Percentiles rank a stretch among this genome's conserved stretches.
Conservation (phyloP, 2,329 filamentous ascomycete genomes). For the Metarhizium brunneum region DNA sequence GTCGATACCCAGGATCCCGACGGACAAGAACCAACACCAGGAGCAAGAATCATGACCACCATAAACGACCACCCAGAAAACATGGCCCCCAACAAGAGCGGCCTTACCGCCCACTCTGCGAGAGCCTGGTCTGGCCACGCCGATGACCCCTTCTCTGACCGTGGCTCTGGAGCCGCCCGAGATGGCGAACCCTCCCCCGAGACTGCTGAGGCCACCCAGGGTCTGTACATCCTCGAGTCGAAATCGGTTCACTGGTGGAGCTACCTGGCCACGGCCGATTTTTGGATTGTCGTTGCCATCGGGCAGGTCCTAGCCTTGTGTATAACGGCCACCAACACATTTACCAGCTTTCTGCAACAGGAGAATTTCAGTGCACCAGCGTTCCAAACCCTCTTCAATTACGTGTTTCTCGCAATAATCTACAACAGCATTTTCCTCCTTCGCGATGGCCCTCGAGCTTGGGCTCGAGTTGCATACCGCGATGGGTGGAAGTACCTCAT, state of each 20-base stretch:
- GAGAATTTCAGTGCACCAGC: conserved; percentile 74
- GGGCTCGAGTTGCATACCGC: conserved; percentile 49
- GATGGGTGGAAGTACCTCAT: conserved; percentile 94
- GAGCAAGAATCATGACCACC: neutral
- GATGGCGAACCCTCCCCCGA: conserved; percentile 7
- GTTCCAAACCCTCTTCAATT: conserved; percentile 95
- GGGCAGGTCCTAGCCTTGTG: conserved; percentile 82
- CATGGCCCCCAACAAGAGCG: conserved; percentile 10
- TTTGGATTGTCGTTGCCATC: conserved; percentile 73
- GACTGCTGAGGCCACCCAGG: conserved; percentile 34
- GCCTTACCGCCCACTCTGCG: conserved; percentile 6
- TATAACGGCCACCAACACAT: conserved; percentile 89
- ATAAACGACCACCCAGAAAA: neutral
- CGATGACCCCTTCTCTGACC: conserved; percentile 6
- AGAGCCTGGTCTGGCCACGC: conserved; percentile 6
- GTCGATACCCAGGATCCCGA: neutral
- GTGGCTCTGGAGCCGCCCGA: conserved; percentile 6
- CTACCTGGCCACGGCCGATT: conserved; percentile 76
- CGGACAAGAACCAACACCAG: neutral
- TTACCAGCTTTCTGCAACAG: conserved; percentile 62
- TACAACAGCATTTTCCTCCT: conserved; percentile 76
- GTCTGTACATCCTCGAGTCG: conserved; percentile 46
- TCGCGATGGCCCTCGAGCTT: conserved; percentile 67
- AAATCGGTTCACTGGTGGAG: conserved; percentile 52
- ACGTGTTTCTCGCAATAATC: conserved; percentile 71